Evolutionary conservation across 2,329 filamentous ascomycete species (phyloP).

Genomic region (Raffaelea ambrosiae): DNA sequence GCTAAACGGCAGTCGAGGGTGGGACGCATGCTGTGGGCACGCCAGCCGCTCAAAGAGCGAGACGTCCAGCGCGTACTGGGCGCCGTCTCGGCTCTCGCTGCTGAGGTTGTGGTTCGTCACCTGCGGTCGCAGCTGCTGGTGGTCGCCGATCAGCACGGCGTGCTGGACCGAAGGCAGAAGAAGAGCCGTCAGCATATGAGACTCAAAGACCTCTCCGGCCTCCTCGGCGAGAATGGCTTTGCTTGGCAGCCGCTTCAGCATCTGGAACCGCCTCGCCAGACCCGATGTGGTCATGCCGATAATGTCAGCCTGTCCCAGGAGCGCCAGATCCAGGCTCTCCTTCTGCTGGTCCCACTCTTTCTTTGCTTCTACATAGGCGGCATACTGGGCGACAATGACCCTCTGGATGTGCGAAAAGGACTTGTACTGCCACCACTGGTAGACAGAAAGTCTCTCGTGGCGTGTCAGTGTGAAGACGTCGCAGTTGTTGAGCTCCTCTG

Average conservation of each 20-base stretch:
- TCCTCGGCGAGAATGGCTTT: slow-evolving; percentile 62
- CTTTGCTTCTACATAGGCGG: no score
- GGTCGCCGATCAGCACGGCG: slow-evolving; percentile 56
- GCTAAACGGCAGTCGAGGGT: slow-evolving; percentile 18
- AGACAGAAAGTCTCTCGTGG: no score
- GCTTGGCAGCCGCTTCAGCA: slow-evolving; percentile 37
- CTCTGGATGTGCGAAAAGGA: no score
- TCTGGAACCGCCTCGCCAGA: slow-evolving; percentile 39
- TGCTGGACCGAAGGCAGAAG: slow-evolving; percentile 50
- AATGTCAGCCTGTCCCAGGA: slow-evolving; percentile 31
- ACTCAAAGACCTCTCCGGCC: slow-evolving; percentile 59
- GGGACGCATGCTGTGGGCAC: slow-evolving; percentile 4
- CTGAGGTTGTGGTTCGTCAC: slow-evolving; percentile 47
- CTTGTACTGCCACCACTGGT: no score
- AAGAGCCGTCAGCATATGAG: slow-evolving; percentile 51
- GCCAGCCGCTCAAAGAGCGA: slow-evolving; percentile 50
- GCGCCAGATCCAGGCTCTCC: slow-evolving; percentile 4
- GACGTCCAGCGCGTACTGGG: slow-evolving; percentile 45
- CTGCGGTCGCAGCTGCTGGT: slow-evolving; percentile 51
- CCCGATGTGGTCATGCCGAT: slow-evolving; percentile 54
- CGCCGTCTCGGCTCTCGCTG: slow-evolving; percentile 37
- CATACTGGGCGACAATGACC: no score
- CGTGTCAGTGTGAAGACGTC: no score
- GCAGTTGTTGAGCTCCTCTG: no score
- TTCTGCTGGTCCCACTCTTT: no score